Conservation (phyloP, 331 rosid genomes). For the Phaseolus coccineus region DNA sequence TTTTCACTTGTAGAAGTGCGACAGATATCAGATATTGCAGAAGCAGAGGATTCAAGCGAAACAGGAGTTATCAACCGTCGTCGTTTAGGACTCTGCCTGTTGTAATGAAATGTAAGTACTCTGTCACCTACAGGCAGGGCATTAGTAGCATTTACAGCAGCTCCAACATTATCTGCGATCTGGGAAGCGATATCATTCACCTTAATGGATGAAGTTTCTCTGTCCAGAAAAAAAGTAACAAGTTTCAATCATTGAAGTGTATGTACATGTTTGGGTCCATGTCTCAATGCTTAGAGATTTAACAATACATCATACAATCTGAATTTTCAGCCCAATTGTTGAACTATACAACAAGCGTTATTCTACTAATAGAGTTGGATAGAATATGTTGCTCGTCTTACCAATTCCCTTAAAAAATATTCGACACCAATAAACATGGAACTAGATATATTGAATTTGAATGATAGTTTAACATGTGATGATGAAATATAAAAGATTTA, state of each 20-base stretch:
- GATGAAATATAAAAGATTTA: constrained; percentile 10
- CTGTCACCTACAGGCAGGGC: constrained; percentile 69
- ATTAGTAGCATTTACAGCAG: constrained; percentile 92
- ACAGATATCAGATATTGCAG: constrained; percentile 50
- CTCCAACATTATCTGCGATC: constrained; percentile 85
- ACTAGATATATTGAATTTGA: neutral
- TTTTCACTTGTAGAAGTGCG: constrained; percentile 55
- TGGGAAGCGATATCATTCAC: constrained; percentile 93
- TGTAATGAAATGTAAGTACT: constrained; percentile 77
- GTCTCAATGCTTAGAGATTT: neutral
- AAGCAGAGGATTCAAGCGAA: constrained; percentile 50
- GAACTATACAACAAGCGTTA: constrained; percentile 4
- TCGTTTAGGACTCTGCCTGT: constrained; percentile 80
- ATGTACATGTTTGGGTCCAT: neutral
- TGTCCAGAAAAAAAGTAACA: constrained; percentile 52
- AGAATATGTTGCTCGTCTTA: neutral
- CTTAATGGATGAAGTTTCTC: constrained; percentile 96
- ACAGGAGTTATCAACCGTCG: constrained; percentile 70
- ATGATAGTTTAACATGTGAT: constrained; percentile 5
- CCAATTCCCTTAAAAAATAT: neutral
- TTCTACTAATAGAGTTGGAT: constrained; percentile 2
- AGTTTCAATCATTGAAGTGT: constrained; percentile 43
- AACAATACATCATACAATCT: constrained; percentile 3
- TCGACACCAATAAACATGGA: constrained; percentile 22
- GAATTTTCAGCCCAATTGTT: constrained; percentile 2